Percentiles rank a stretch among this genome's conserved stretches.
Conservation (phyloP, 441 rosid species). For the Kokia cookei region DNA sequence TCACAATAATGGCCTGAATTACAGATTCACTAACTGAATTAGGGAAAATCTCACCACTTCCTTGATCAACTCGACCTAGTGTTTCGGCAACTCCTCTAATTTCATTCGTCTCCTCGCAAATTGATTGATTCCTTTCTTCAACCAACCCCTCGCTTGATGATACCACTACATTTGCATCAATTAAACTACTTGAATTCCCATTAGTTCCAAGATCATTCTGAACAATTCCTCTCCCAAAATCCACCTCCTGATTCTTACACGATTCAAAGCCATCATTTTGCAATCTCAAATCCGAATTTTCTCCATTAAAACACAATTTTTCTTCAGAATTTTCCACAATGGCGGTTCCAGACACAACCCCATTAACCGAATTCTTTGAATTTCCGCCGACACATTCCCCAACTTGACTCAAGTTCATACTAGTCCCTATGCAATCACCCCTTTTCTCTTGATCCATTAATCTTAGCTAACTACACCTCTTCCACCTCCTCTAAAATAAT, state of each 20-base stretch:
- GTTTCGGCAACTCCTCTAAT: conserved; percentile 14
- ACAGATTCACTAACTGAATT: conserved; percentile 15
- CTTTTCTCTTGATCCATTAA: conserved; percentile 24
- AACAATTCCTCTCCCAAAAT: neutral
- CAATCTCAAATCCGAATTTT: conserved; percentile 5
- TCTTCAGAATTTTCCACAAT: conserved; percentile 15
- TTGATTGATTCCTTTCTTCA: conserved; percentile 7
- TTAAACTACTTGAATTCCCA: conserved; percentile 19
- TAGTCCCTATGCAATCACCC: conserved; percentile 1
- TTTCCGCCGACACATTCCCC: conserved; percentile 12
- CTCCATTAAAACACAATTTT: conserved; percentile 3
- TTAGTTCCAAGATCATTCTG: conserved; percentile 1
- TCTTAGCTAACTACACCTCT: conserved; percentile 5
- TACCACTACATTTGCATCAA: conserved; percentile 18
- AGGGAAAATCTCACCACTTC: conserved; percentile 16
- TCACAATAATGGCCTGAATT: conserved; percentile 22
- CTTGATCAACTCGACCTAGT: conserved; percentile 23
- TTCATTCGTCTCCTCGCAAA: neutral
- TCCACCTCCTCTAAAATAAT: conserved; percentile 5
- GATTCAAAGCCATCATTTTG: conserved; percentile 24
- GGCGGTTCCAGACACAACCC: conserved; percentile 7
- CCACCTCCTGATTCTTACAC: neutral
- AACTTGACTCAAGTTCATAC: conserved; percentile 14
- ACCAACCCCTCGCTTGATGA: conserved; percentile 11
- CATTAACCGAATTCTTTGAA: conserved; percentile 2